A percentile compares a stretch with the other conserved stretches of the same genome.
Conservation (phyloP, 1,284 basidiomycete species). For the Trametes pubescens region DNA sequence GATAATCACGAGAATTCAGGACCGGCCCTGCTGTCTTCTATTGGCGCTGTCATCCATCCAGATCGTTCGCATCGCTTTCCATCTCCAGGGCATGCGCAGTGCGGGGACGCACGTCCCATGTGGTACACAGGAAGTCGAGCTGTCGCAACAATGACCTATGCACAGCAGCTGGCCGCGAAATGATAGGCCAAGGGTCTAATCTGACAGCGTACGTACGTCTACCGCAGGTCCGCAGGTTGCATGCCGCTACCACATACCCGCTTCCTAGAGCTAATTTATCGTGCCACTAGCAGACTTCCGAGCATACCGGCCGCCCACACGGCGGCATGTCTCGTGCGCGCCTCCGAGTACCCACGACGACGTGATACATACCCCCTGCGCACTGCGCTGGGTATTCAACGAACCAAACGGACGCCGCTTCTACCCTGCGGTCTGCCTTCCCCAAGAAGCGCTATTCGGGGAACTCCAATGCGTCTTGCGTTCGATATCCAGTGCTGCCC, state of each 20-base stretch:
- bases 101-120: neutral
- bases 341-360: neutral
- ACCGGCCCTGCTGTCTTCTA: neutral
- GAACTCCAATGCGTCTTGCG: neutral
- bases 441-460: neutral
- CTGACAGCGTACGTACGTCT: neutral
- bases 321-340: neutral
- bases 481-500: neutral
- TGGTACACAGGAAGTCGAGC: neutral
- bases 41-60: neutral
- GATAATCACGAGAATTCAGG: neutral
- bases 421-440: neutral
- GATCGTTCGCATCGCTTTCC: neutral
- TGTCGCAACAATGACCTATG: neutral
- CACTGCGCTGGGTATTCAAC: neutral
- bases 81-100: neutral
- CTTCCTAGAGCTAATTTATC: neutral
- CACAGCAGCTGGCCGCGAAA: neutral
- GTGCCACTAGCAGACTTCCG: too few species aligned
- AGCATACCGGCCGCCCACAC: too few species aligned
- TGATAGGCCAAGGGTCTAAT: neutral
- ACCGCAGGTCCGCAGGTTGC: neutral
- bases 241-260: neutral
- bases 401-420: neutral
- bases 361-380: neutral